These are phyloP conservation scores for Sindora glabra DNA, from an alignment of 306 rosid species.

Conservation along the genomic window DNA sequence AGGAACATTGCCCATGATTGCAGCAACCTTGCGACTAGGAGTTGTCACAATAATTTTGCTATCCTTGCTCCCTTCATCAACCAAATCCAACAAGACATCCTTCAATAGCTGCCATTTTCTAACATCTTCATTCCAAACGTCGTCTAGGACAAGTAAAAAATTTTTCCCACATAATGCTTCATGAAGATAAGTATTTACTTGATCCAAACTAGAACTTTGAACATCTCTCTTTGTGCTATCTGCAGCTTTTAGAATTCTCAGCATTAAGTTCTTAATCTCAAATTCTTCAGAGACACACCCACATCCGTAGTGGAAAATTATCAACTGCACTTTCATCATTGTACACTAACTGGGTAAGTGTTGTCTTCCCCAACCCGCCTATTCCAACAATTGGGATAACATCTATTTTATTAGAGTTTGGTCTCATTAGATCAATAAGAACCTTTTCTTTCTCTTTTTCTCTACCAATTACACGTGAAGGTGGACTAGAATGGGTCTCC, in stretches of 20 bases:
- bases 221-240: background rate
- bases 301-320: no score
- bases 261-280: constrained; percentile 6
- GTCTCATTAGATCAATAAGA: background rate
- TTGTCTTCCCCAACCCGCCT: background rate
- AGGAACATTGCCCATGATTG: background rate
- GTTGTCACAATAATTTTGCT: no score
- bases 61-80: no score
- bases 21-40: background rate
- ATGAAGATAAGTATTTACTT: background rate
- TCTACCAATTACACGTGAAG: no score
- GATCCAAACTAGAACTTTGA: background rate
- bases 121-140: background rate
- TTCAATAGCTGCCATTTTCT: background rate
- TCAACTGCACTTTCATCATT: constrained; percentile 19
- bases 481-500: no score
- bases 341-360: background rate
- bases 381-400: background rate
- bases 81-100: no score
- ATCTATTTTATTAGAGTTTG: background rate
- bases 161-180: background rate
- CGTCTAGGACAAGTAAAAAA: background rate
- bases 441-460: background rate
- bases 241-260: constrained; percentile 3
- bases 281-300: no score